These are phyloP conservation scores for Sporobolomyces roseus DNA, from an alignment of 768 basidiomycete species.

Conservation along the genomic window DNA sequence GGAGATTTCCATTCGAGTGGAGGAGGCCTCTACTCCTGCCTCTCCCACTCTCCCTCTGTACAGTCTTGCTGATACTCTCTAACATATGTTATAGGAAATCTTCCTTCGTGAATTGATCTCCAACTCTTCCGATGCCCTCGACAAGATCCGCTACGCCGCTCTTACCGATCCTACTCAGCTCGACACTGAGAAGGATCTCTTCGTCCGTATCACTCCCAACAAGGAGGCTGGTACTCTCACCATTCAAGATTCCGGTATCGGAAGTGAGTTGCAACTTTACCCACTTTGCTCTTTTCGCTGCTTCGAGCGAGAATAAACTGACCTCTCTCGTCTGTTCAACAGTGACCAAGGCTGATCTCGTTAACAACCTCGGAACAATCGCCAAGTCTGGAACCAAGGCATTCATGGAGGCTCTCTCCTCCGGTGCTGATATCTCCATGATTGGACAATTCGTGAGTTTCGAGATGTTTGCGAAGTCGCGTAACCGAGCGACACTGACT, in stretches of 20 bases:
- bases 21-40: background rate
- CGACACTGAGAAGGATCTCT: conserved; percentile 85
- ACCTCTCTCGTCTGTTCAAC: background rate
- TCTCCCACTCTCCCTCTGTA: background rate
- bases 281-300: background rate
- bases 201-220: conserved; percentile 89
- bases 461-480: background rate
- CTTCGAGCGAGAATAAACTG: background rate
- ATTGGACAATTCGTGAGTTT: conserved; percentile 43
- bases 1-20: background rate
- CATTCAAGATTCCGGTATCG: conserved; percentile 93
- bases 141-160: conserved; percentile 96
- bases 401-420: conserved; percentile 93
- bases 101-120: conserved; percentile 98
- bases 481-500: background rate
- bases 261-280: conserved; percentile 53
- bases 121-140: conserved; percentile 94
- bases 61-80: background rate
- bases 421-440: conserved; percentile 55
- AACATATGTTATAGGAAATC: conserved; percentile 53
- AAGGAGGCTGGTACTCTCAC: conserved; percentile 88
- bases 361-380: conserved; percentile 73
- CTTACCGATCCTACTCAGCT: conserved; percentile 87
- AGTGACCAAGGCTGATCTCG: conserved; percentile 98
- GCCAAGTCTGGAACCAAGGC: conserved; percentile 64